phyloP scores from a whole-genome alignment of 805 yeast genomes.

The Wickerhamomyces silvicola region DNA sequence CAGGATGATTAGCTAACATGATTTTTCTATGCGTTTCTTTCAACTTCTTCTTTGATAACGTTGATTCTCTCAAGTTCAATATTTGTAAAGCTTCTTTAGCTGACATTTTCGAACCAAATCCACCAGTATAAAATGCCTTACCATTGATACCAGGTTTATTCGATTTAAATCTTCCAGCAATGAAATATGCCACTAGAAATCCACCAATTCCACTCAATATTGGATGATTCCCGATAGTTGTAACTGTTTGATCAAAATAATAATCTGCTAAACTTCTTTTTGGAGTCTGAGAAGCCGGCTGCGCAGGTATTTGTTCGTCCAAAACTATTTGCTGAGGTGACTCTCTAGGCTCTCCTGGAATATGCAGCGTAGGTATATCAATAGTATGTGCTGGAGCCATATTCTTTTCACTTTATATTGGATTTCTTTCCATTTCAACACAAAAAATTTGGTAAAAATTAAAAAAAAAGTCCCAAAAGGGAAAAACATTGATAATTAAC shows the following conservation, averaged over 20 bases:
- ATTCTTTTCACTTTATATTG: background rate
- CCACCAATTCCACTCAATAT: conserved; percentile 65
- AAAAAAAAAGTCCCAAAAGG: conserved; percentile 1
- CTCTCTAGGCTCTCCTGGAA: conserved; percentile 42
- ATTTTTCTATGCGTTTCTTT: conserved; percentile 77
- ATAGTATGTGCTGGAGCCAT: conserved; percentile 26
- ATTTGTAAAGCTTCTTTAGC: conserved; percentile 85
- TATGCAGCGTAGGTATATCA: conserved; percentile 49
- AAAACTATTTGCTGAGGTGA: conserved; percentile 20
- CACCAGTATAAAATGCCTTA: conserved; percentile 69
- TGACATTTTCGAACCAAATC: conserved; percentile 87
- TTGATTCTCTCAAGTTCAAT: conserved; percentile 65
- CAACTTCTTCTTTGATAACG: conserved; percentile 53
- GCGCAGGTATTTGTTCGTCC: conserved; percentile 11
- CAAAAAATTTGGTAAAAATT: no score
- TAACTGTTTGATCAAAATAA: conserved; percentile 55
- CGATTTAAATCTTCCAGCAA: conserved; percentile 61
- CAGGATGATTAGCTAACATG: conserved; percentile 90
- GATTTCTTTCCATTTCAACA: background rate
- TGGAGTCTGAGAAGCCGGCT: conserved; percentile 18
- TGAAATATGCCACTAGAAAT: conserved; percentile 53
- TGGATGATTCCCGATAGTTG: conserved; percentile 71
- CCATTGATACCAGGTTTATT: conserved; percentile 29
- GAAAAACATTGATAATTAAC: conserved; percentile 1
- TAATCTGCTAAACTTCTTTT: conserved; percentile 39